Evolutionary conservation across 1,139 yeast genomes (phyloP).

Genomic region (Scheffersomyces stambukii): DNA sequence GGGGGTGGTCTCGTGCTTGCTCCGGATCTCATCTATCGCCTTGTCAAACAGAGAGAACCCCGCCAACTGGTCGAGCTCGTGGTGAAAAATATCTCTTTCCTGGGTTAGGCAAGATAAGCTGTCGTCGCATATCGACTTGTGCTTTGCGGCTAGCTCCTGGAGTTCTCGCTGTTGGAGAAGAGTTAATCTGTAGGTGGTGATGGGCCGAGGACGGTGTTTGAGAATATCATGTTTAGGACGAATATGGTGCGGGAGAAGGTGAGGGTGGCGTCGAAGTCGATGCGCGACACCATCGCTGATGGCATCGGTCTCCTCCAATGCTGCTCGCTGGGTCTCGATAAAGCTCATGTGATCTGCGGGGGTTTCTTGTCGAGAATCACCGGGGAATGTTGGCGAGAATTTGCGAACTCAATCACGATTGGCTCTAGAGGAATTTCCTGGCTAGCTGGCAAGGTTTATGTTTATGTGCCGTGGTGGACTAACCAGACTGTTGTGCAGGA

Average conservation of each 20-base stretch:
- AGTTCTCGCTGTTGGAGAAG: slow-evolving; percentile 71
- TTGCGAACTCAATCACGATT: no score
- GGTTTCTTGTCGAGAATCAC: background rate
- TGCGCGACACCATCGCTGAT: slow-evolving; percentile 29
- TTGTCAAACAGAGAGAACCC: slow-evolving; percentile 25
- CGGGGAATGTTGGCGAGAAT: no score
- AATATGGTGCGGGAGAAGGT: slow-evolving; percentile 12
- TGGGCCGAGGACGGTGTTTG: slow-evolving; percentile 7
- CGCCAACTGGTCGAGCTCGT: slow-evolving; percentile 21
- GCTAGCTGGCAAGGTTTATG: no score
- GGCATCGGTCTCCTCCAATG: slow-evolving; percentile 35
- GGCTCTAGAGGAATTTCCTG: no score
- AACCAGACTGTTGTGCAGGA: no score
- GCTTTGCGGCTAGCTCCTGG: slow-evolving; percentile 45
- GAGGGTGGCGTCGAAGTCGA: slow-evolving; percentile 30
- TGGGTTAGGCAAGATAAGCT: slow-evolving; percentile 11
- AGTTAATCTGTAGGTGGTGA: slow-evolving; percentile 35
- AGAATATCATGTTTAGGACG: slow-evolving; percentile 9
- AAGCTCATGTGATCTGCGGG: slow-evolving; percentile 19
- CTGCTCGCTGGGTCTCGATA: slow-evolving; percentile 32
- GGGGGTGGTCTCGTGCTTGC: slow-evolving; percentile 22
- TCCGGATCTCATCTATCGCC: slow-evolving; percentile 30
- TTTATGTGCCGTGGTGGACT: no score
- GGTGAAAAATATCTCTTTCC: slow-evolving; percentile 12
- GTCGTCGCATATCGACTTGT: slow-evolving; percentile 18